These are phyloP conservation scores for Saururus chinensis DNA, from an alignment of 164 flowering plant species.

Conservation along the genomic window DNA sequence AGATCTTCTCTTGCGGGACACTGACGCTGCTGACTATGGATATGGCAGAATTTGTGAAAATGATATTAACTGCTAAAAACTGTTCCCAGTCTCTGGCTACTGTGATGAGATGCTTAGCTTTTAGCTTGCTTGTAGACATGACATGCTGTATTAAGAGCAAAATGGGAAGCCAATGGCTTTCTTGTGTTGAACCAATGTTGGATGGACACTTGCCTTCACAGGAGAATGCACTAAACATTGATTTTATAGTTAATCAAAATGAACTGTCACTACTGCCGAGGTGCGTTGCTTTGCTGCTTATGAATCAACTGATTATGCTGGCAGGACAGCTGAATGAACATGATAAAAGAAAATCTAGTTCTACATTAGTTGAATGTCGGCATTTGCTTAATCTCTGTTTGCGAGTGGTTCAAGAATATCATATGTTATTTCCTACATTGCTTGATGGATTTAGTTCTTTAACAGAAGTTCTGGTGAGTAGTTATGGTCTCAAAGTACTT, in stretches of 20 bases:
- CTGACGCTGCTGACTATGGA: conserved; percentile 18
- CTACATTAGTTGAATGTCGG: conserved; percentile 15
- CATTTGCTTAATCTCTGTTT: conserved; percentile 31
- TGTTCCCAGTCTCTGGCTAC: conserved; percentile 26
- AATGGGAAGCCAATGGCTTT: conserved; percentile 5
- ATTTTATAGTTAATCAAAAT: conserved; percentile 10
- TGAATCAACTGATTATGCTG: conserved; percentile 27
- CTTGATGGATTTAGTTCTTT: conserved; percentile 30
- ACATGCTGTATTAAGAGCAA: conserved; percentile 18
- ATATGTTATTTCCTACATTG: conserved; percentile 24
- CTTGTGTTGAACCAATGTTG: not conserved
- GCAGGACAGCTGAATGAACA: conserved; percentile 9
- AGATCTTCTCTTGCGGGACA: conserved; percentile 27
- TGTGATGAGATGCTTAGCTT: conserved; percentile 27
- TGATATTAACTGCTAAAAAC: conserved; percentile 25
- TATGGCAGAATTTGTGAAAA: conserved; percentile 24
- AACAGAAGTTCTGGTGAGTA: conserved; percentile 19
- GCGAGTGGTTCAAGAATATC: conserved; percentile 25
- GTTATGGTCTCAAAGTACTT: not conserved
- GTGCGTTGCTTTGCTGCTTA: conserved; percentile 23
- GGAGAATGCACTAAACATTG: not conserved
- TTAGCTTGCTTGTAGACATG: conserved; percentile 31
- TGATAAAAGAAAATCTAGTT: not conserved
- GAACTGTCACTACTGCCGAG: conserved; percentile 15
- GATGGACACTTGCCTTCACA: not conserved